A percentile compares a stretch with the other conserved stretches of the same genome.
phyloP scores from a whole-genome alignment of 805 yeast species.

The Tetrapisispora arboricola region DNA sequence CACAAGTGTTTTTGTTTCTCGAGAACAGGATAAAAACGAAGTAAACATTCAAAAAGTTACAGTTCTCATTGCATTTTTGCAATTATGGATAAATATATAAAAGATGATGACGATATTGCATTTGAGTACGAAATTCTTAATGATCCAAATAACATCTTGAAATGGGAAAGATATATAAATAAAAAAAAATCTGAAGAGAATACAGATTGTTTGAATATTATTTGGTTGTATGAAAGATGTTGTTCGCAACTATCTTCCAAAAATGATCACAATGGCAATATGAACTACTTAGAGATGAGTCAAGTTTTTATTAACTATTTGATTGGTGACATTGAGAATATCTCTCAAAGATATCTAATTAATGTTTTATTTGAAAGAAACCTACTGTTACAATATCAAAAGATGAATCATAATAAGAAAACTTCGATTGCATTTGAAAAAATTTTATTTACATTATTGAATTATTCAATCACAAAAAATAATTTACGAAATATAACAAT shows the following conservation, averaged over 20 bases:
- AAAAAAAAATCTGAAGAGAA: constrained; percentile 5
- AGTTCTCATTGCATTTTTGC: too few relatives aligned
- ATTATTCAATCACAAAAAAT: constrained; percentile 34
- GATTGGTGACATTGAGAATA: background rate
- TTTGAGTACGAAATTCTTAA: constrained; percentile 37
- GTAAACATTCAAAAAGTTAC: too few relatives aligned
- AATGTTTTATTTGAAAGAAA: background rate
- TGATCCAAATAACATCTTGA: constrained; percentile 26
- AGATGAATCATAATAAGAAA: background rate
- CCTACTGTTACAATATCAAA: background rate
- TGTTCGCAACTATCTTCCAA: constrained; percentile 12
- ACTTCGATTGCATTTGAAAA: constrained; percentile 25
- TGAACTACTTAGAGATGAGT: constrained; percentile 14
- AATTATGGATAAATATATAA: constrained; percentile 8
- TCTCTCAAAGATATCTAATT: background rate
- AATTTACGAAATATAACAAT: constrained; percentile 23
- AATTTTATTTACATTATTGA: constrained; percentile 46
- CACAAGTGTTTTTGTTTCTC: too few relatives aligned
- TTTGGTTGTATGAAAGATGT: constrained; percentile 32
- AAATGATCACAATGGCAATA: constrained; percentile 5
- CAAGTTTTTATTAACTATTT: constrained; percentile 31
- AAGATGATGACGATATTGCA: constrained; percentile 30
- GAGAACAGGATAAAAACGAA: too few relatives aligned
- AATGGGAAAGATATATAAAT: constrained; percentile 39
- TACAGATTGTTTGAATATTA: constrained; percentile 11